A percentile compares a stretch with the other conserved stretches of the same genome.
Conservation (phyloP, 257 asterid species). For the Solanum acaule region DNA sequence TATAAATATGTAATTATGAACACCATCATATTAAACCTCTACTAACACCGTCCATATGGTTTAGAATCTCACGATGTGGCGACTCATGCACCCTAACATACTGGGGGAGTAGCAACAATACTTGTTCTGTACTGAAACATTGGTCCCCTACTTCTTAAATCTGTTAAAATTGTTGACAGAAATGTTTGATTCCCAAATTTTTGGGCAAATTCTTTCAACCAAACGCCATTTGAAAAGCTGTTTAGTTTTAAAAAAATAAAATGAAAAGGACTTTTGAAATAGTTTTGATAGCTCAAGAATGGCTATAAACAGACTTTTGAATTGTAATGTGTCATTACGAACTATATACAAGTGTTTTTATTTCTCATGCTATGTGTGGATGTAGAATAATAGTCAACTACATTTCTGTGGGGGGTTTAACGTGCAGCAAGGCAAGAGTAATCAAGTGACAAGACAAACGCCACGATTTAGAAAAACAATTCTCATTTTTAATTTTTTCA, state of each 20-base stretch:
- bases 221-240: not conserved
- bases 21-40: not conserved
- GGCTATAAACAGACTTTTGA: too few relatives aligned
- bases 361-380: not conserved
- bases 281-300: too few relatives aligned
- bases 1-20: too few relatives aligned
- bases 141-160: not conserved
- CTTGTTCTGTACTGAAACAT: not conserved
- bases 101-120: not conserved
- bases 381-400: not conserved
- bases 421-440: not conserved
- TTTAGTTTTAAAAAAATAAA: too few relatives aligned
- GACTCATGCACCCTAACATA: not conserved
- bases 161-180: not conserved
- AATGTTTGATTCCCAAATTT: not conserved
- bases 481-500: not conserved
- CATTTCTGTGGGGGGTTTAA: not conserved
- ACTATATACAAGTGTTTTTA: too few relatives aligned
- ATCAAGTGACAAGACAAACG: not conserved
- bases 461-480: not conserved
- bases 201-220: not conserved
- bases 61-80: slow-evolving; percentile 12
- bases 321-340: too few relatives aligned
- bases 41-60: not conserved
- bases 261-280: not conserved